Base-by-base conservation (phyloP, 768 basidiomycete species). In the Ephemerocybe angulata region DNA sequence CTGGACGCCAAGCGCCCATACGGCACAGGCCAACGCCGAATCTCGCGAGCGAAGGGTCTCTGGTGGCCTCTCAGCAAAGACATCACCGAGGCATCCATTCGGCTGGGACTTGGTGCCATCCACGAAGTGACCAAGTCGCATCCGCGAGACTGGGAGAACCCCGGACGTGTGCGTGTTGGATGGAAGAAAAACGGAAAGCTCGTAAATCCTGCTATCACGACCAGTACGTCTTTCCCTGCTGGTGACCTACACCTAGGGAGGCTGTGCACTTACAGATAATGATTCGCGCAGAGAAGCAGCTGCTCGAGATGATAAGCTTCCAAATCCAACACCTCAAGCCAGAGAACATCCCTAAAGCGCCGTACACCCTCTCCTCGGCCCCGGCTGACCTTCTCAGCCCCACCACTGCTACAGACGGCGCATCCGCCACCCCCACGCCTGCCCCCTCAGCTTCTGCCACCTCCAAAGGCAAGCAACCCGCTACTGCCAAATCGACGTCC, bases 61-160 rank as follows among this genome's bases (percentile, higher is more conserved):
- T 94, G 94, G 93, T 98, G 93, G 92, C 96, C 96, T 1, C 79
- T 95, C 46, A 93, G 90, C 71, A 88, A 90, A 62, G 93, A 93
- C 63, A 96, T 99, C 51, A 88, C 90, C 2, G 87, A 91, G 54
- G 94, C 90, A 6, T 85, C 88, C 24, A 82, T 75, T 61, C 75
- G 84, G 28, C 72, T 98, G 13, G 88, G 93, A 1, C 74, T 98
- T 7, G 82, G 86, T 12, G 83, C 87, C 2, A 77, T 97, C 4
- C 92, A 94, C 62, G 94, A 98, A 75, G 90, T 92, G 33, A 81
- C 83, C 64, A 98, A 95, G 70, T 76, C 82, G 25, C 96, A 99
- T 64, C 96, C 96, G 11, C 82, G 91, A 50, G 96, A 99, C 69
- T 99, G 96, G 96, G 95, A 90, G 65, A 99, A 99, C 68, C 96